These are phyloP conservation scores for Cruciata laevipes DNA, from an alignment of 257 asterid species.

Conservation along the genomic window DNA sequence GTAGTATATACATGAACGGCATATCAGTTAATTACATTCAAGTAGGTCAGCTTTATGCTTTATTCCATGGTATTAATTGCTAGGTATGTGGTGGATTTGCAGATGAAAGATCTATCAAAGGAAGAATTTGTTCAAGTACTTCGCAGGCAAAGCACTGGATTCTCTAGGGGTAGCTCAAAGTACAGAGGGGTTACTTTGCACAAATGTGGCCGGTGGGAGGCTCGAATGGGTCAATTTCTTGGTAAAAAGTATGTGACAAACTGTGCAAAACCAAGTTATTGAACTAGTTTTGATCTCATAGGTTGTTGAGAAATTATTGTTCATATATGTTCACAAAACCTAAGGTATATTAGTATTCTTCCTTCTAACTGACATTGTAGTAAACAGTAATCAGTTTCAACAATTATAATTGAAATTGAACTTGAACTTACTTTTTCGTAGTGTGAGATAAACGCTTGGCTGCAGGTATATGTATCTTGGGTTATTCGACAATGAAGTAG, in stretches of 20 bases:
- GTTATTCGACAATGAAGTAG: constrained; percentile 56
- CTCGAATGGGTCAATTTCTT: constrained; percentile 61
- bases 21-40: background rate
- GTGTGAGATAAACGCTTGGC: constrained; percentile 38
- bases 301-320: background rate
- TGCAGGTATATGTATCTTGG: constrained; percentile 63
- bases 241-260: constrained; percentile 52
- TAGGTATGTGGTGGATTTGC: constrained; percentile 19
- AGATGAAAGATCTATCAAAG: constrained; percentile 56
- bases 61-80: constrained; percentile 9
- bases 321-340: background rate
- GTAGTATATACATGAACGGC: constrained; percentile 20
- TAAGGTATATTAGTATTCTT: background rate
- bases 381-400: constrained; percentile 14
- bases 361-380: background rate
- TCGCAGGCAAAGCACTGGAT: constrained; percentile 77
- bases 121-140: constrained; percentile 71
- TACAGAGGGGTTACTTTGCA: constrained; percentile 63
- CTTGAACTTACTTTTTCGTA: constrained; percentile 23
- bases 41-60: background rate
- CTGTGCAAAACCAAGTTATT: background rate
- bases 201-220: constrained; percentile 70
- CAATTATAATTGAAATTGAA: constrained; percentile 15
- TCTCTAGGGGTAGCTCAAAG: constrained; percentile 66
- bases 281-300: background rate